Evolutionary conservation across 2,329 filamentous ascomycete species (phyloP).

Genomic region (Diaporthe ilicicola): DNA sequence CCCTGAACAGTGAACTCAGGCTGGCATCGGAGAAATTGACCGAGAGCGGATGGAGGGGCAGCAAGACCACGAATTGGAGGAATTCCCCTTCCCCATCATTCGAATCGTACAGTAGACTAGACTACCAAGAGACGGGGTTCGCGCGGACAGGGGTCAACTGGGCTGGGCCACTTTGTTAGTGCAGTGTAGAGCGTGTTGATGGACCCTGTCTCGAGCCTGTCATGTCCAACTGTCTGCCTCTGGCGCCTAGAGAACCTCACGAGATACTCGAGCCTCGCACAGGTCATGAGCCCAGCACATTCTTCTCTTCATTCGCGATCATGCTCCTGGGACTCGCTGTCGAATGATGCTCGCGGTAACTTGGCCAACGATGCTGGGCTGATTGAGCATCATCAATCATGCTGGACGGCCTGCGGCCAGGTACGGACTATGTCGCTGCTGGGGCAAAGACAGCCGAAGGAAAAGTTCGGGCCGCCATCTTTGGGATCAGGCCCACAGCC

Average conservation of each 20-base stretch:
- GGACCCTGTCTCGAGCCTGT: slow-evolving; percentile 10
- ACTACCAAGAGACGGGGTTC: slow-evolving; percentile 18
- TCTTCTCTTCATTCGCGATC: not conserved
- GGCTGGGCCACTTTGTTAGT: not conserved
- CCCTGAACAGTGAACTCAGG: not conserved
- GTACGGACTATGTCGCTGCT: not conserved
- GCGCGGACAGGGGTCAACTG: not conserved
- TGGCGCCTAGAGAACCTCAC: slow-evolving; percentile 1
- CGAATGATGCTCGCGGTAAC: slow-evolving; percentile 1
- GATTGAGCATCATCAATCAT: not conserved
- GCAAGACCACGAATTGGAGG: slow-evolving; percentile 12
- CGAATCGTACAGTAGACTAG: slow-evolving; percentile 7
- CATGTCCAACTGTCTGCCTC: not conserved
- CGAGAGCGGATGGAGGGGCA: slow-evolving; percentile 23
- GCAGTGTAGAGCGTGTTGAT: not conserved
- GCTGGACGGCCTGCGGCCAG: not conserved
- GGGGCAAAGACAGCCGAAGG: slow-evolving; percentile 31
- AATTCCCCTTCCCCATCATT: slow-evolving; percentile 23
- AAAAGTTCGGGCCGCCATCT: slow-evolving; percentile 21
- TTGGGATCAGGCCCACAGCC: slow-evolving; percentile 21
- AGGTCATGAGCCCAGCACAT: not conserved
- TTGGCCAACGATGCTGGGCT: not conserved
- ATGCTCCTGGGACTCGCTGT: not conserved
- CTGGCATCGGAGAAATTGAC: slow-evolving; percentile 32
- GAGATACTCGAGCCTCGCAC: not conserved